Base-by-base conservation (phyloP, 441 rosid species). In the Croton setiger region DNA sequence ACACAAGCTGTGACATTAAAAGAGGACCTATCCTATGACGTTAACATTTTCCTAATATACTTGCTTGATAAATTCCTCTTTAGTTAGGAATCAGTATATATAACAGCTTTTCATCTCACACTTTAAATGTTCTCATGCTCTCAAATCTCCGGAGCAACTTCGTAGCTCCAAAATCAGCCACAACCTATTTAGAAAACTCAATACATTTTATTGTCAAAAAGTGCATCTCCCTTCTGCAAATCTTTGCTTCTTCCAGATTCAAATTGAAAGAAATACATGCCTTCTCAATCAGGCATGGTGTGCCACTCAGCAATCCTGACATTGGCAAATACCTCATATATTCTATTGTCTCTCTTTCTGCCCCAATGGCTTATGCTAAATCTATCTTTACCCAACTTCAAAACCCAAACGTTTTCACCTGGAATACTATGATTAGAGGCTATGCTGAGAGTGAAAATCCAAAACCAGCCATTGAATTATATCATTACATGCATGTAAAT, bases 361-460 rank as follows among this genome's bases (percentile, higher is more conserved):
- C 84, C 44, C 78, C 88, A 36, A 86, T 89, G 81, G 65, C 79
- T 5, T 89, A 90, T 70, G 85, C 88, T 54, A 84, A 43, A 53
- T 79, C 21, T 12, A 72, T 88, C 65, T 88, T 92, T 74, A 64
- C 78, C 71, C 77, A 63, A 11, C 71, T 85, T 31, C 75, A 74
- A 11, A 71, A 68, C 72, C 86, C 89, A 21, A 77, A 81, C 66
- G 72, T 85, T 57, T 92, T 89, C 71, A 66, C 81, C 12, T 90
- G 92, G 92, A 92, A 92, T 72, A 83, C 92, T 1, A 76, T 92
- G 83, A 92, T 90, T 49, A 82, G 87, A 79, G 94, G 96, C 58
- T 88, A 87, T 74, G 84, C 88, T 0, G 94, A 90, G 84, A 74
- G 73, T 63, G 78, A 73, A 48, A 74, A 74, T 64, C 85, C 90